These are phyloP conservation scores for Dispira parvispora DNA, from an alignment of 192 early-diverging fungal species.

Conservation along the genomic window DNA sequence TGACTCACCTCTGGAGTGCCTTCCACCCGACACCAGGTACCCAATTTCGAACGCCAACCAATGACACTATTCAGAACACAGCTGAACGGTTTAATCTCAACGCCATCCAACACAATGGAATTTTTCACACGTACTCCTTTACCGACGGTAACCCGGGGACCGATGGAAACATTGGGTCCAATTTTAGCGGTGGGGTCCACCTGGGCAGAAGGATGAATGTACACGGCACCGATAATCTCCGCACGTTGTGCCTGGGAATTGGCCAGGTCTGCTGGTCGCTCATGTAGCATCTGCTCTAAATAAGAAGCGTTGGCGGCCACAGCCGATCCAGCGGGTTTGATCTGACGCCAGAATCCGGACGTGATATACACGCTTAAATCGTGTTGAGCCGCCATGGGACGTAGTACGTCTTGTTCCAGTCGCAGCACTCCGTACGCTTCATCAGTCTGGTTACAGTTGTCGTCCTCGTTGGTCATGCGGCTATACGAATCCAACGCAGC, in stretches of 20 bases:
- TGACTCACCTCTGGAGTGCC: constrained; percentile 47
- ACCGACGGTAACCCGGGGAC: constrained; percentile 72
- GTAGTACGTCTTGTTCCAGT: constrained; percentile 88
- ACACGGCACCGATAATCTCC: constrained; percentile 78
- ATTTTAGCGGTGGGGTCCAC: constrained; percentile 87
- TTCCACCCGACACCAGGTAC: constrained; percentile 85
- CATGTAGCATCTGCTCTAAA: constrained; percentile 60
- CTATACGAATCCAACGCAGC: constrained; percentile 53
- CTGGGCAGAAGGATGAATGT: constrained; percentile 86
- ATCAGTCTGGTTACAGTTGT: constrained; percentile 19
- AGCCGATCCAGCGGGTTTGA: constrained; percentile 87
- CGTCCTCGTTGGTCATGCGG: constrained; percentile 32
- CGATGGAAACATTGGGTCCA: constrained; percentile 93
- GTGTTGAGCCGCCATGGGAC: constrained; percentile 59
- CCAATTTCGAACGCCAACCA: constrained; percentile 89
- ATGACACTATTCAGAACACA: constrained; percentile 78
- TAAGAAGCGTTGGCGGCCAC: constrained; percentile 89
- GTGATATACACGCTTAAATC: constrained; percentile 79
- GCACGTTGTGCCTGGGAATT: constrained; percentile 29
- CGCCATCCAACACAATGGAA: constrained; percentile 84
- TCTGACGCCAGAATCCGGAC: constrained; percentile 88
- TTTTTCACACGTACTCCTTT: constrained; percentile 88
- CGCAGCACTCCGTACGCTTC: constrained; percentile 44
- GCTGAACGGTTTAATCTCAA: constrained; percentile 77
- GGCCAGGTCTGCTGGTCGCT: constrained; percentile 39